phyloP scores from a whole-genome alignment of 805 yeast species.

The Monosporozyma unispora region DNA sequence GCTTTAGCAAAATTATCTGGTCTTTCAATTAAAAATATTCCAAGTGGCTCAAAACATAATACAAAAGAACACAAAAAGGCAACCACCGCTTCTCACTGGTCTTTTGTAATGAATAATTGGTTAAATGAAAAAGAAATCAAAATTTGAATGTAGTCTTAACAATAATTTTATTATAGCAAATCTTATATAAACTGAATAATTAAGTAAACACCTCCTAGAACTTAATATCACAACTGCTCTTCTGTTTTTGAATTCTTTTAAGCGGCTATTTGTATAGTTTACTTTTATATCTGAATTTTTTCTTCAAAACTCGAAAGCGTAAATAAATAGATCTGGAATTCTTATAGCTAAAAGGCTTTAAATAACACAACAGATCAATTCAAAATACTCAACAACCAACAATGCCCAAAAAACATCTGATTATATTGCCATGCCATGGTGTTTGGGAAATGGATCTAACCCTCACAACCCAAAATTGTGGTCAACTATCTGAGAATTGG shows the following conservation, averaged over 20 bases:
- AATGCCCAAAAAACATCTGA: slow-evolving; percentile 18
- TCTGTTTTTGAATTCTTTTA: neutral
- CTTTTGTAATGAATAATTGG: slow-evolving; percentile 49
- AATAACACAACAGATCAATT: neutral
- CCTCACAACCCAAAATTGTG: slow-evolving; percentile 33
- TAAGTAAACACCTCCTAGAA: neutral
- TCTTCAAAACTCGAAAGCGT: neutral
- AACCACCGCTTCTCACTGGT: slow-evolving; percentile 55
- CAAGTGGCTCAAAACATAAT: slow-evolving; percentile 53
- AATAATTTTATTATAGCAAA: no score
- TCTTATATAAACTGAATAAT: neutral
- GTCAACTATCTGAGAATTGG: slow-evolving; percentile 52
- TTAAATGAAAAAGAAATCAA: slow-evolving; percentile 48
- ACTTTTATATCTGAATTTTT: neutral
- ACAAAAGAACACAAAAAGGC: slow-evolving; percentile 43
- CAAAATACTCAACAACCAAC: neutral
- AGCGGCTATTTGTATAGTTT: neutral
- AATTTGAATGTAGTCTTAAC: no score
- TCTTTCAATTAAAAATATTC: slow-evolving; percentile 54
- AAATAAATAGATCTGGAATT: neutral
- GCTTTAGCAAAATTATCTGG: slow-evolving; percentile 37
- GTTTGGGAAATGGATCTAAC: slow-evolving; percentile 38
- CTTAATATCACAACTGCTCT: neutral
- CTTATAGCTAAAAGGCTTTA: no score
- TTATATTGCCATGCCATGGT: slow-evolving; percentile 55